These are phyloP conservation scores for Andalucia godoyi DNA, from an alignment of 78 protist genomes.

Conservation along the genomic window DNA sequence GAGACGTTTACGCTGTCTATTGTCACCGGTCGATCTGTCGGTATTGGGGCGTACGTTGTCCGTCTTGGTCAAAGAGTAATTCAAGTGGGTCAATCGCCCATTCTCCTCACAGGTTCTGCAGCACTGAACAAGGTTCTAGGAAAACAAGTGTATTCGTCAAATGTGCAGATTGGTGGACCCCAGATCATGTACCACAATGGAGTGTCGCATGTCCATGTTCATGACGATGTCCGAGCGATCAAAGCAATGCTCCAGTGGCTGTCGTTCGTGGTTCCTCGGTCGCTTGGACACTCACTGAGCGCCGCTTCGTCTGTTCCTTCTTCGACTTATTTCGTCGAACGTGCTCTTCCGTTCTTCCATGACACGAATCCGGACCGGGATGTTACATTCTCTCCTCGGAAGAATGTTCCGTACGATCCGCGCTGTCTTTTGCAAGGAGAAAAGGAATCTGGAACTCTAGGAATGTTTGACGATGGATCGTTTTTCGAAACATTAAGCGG, in stretches of 20 bases:
- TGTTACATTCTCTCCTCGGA: conserved; percentile 52
- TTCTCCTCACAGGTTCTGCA: conserved; percentile 84
- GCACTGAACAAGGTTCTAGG: conserved; percentile 92
- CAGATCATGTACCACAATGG: conserved; percentile 94
- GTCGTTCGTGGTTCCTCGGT: conserved; percentile 60
- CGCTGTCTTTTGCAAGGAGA: conserved; percentile 68
- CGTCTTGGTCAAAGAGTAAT: conserved; percentile 86
- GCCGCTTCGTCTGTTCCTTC: neutral
- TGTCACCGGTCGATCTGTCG: conserved; percentile 90
- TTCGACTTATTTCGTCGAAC: neutral
- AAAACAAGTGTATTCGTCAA: conserved; percentile 75
- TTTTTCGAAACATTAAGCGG: conserved; percentile 71
- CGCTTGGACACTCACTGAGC: too few relatives aligned
- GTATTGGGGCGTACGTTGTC: conserved; percentile 95
- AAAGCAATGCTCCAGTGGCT: conserved; percentile 65
- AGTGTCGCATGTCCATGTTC: conserved; percentile 66
- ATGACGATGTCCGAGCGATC: conserved; percentile 71
- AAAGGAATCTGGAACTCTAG: conserved; percentile 10
- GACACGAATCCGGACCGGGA: conserved; percentile 66
- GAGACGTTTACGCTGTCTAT: conserved; percentile 78
- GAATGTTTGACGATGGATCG: conserved; percentile 84
- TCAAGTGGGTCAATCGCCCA: conserved; percentile 59
- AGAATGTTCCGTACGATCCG: conserved; percentile 62
- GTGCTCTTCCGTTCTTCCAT: neutral
- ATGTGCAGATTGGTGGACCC: conserved; percentile 90